These are phyloP conservation scores for Thraustochytrium striatum DNA, from an alignment of 352 stramenopile species.

Conservation along the genomic window DNA sequence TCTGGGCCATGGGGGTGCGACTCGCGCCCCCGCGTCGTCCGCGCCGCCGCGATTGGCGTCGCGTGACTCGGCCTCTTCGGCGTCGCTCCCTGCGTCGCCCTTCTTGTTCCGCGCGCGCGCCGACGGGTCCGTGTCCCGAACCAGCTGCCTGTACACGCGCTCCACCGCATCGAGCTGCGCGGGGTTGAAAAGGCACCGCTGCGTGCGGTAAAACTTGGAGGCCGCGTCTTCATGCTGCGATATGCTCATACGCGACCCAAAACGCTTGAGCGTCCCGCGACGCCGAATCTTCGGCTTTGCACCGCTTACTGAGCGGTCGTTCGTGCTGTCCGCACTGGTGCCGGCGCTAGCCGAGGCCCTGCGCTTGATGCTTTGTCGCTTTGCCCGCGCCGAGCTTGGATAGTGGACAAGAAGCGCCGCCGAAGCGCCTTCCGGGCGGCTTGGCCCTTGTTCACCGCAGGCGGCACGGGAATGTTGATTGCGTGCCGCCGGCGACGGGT, in stretches of 20 bases:
- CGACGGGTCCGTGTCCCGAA: background rate
- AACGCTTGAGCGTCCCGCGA: background rate
- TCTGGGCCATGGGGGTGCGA: constrained; percentile 2
- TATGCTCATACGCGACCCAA: background rate
- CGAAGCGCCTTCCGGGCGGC: too few relatives aligned
- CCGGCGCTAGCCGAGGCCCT: background rate
- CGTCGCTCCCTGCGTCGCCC: background rate
- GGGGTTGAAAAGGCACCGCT: constrained; percentile 36
- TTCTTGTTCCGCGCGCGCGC: too few relatives aligned
- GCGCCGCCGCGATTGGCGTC: background rate
- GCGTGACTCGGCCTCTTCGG: background rate
- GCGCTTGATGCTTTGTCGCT: background rate
- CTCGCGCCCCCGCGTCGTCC: background rate
- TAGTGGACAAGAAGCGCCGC: too few relatives aligned
- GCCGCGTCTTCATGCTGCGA: background rate
- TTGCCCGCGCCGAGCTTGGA: constrained; percentile 7
- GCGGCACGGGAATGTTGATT: too few relatives aligned
- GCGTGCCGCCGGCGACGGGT: too few relatives aligned
- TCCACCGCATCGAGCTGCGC: constrained; percentile 25
- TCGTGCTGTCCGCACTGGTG: background rate
- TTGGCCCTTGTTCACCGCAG: too few relatives aligned
- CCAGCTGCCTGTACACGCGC: background rate
- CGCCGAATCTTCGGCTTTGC: background rate
- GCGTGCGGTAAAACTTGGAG: constrained; percentile 24
- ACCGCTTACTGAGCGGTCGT: background rate